Conservation (phyloP, 2,329 filamentous ascomycete genomes). For the Scedosporium boydii region DNA sequence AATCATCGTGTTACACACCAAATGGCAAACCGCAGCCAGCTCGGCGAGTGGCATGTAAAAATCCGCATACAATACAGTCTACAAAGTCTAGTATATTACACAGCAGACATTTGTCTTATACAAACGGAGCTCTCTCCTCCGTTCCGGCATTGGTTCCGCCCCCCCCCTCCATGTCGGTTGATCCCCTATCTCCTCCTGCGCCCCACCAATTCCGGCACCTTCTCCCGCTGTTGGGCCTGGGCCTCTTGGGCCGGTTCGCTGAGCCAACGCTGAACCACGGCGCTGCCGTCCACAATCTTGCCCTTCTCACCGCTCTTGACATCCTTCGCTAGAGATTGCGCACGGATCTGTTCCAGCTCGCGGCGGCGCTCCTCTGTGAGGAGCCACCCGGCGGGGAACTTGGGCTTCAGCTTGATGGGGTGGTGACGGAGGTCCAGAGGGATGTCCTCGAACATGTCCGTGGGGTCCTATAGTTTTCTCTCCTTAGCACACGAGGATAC, state of each 20-base stretch:
- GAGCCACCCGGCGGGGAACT: constrained; percentile 76
- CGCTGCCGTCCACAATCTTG: constrained; percentile 47
- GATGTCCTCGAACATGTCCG: constrained; percentile 78
- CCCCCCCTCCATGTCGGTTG: not conserved
- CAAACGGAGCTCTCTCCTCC: not conserved
- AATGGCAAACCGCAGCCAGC: not conserved
- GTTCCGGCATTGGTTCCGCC: not conserved
- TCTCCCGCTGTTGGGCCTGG: constrained; percentile 10
- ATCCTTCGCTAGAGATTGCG: constrained; percentile 43
- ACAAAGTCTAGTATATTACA: not conserved
- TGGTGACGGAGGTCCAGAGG: constrained; percentile 81
- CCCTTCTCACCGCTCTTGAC: constrained; percentile 42
- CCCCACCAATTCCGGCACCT: constrained; percentile 20
- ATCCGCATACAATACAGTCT: not conserved
- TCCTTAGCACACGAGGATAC: not conserved
- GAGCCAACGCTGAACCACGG: not conserved
- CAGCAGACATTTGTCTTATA: constrained; percentile 1
- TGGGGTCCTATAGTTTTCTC: constrained; percentile 44
- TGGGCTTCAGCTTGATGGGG: constrained; percentile 53
- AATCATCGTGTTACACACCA: not conserved
- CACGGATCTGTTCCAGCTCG: constrained; percentile 54
- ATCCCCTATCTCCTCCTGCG: not conserved
- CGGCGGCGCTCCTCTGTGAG: constrained; percentile 60
- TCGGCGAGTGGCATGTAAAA: not conserved
- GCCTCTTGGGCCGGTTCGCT: constrained; percentile 13